Base-by-base conservation (phyloP, 805 yeast species). In the Kazachstania kunashirensis region DNA sequence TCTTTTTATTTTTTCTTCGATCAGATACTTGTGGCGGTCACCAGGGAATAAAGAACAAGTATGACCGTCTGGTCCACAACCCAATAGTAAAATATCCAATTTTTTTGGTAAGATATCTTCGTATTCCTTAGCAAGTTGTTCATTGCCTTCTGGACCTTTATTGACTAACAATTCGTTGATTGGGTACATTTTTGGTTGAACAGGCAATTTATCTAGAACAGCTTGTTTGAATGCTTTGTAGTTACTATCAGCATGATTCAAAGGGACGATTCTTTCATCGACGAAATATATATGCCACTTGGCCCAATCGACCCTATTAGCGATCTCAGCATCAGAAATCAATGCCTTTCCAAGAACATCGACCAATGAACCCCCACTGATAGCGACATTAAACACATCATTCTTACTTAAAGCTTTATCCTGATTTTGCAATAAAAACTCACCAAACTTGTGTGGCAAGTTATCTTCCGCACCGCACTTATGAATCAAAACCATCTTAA, bases 11-110 rank as follows among this genome's bases (percentile, higher is more conserved):
- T 62, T 57, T 53, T 80, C 89, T 3, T 54, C 45, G 10, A 58
- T 33, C 39, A 86, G 66, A 49, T 84, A 67, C 42, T 59, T 50
- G 57, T 85, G 95, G 5, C 31, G 33, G 13, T 43, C 51, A 26
- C 80, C 86, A 10, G 96, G 96, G 73, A 86, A 86, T 44, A 86
- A 66, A 1, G 96, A 86, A 63, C 95, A 84, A 5, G 95, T 86
- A 59, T 86, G 96, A 26, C 96, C 96, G 53, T 86, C 96, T 24
- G 96, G 96, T 6, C 96, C 96, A 57, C 92, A 82, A 16, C 96
- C 96, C 44, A 86, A 68, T 38, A 85, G 63, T 16, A 86, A 64
- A 48, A 85, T 63, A 59, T 86, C 95, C 23, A 73, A 50, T 4
- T 42, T 42, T 5, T 41, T 26, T 8, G 89, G 84, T 36, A 86